phyloP scores from a whole-genome alignment of 352 stramenopile genomes.

The Peronospora tabacina region DNA sequence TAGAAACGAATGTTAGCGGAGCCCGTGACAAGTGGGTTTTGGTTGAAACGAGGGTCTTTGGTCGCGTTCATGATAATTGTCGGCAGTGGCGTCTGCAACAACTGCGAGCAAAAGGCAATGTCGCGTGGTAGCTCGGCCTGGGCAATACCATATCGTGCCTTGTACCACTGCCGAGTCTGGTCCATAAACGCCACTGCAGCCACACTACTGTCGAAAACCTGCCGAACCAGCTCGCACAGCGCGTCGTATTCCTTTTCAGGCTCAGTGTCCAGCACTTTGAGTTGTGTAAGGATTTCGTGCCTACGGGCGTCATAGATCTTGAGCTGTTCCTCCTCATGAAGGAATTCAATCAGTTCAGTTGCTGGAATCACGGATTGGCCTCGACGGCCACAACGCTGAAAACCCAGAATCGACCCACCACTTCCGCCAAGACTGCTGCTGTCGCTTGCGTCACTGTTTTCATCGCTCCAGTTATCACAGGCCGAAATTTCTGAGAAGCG shows the following conservation, averaged over 20 bases:
- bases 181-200: conserved; percentile 67
- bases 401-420: conserved; percentile 7
- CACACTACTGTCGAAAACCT: conserved; percentile 49
- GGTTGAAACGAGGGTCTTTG: conserved; percentile 75
- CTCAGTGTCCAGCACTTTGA: conserved; percentile 37
- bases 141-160: conserved; percentile 59
- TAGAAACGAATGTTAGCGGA: conserved; percentile 90
- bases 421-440: conserved; percentile 26
- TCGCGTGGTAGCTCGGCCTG: conserved; percentile 52
- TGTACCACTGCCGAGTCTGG: conserved; percentile 58
- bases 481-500: conserved; percentile 38
- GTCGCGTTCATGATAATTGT: conserved; percentile 79
- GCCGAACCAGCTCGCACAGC: conserved; percentile 58
- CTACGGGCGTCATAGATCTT: conserved; percentile 43
- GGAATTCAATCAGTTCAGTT: conserved; percentile 38
- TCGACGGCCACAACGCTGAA: conserved; percentile 15
- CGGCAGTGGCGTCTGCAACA: conserved; percentile 37
- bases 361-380: conserved; percentile 5
- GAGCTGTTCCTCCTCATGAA: conserved; percentile 35
- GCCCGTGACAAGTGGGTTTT: conserved; percentile 85
- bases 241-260: conserved; percentile 61
- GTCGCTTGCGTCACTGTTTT: conserved; percentile 29
- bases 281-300: conserved; percentile 36
- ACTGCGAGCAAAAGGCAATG: conserved; percentile 55
- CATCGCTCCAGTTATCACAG: conserved; percentile 31